Percentiles rank a stretch among this genome's conserved stretches.
Evolutionary conservation across 768 basidiomycete species (phyloP).

Genomic region (Kwoniella sp.): DNA sequence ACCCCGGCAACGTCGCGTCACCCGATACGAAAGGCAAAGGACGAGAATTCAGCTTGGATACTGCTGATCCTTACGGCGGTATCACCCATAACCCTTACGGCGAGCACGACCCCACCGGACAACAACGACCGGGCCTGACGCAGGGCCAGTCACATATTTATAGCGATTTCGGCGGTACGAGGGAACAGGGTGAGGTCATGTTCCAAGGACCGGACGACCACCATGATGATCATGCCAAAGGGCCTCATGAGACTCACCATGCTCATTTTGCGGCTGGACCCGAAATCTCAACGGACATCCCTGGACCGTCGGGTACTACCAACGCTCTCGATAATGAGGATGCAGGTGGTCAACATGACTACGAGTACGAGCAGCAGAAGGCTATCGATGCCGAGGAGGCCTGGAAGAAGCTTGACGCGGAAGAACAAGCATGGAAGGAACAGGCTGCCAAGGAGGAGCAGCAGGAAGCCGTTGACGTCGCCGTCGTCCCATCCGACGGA

Average conservation of each 20-base stretch:
- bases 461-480: not conserved
- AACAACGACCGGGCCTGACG: not conserved
- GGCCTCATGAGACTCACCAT: not conserved
- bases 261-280: not conserved
- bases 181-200: constrained; percentile 24
- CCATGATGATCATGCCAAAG: not conserved
- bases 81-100: constrained; percentile 18
- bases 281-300: not conserved
- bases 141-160: constrained; percentile 19
- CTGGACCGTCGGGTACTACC: not conserved
- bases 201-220: constrained; percentile 17
- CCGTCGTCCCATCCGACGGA: not conserved
- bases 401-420: constrained; percentile 26
- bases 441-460: constrained; percentile 13
- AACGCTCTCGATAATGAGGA: not conserved
- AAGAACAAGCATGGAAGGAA: constrained; percentile 30
- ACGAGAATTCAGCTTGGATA: constrained; percentile 32
- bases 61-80: constrained; percentile 43
- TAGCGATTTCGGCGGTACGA: constrained; percentile 36
- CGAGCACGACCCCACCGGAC: not conserved
- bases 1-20: constrained; percentile 38
- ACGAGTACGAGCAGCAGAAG: constrained; percentile 48
- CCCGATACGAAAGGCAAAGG: constrained; percentile 31
- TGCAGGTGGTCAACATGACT: constrained; percentile 18
- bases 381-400: constrained; percentile 24